phyloP scores from a whole-genome alignment of 176 grass and related monocot genomes.

The Aegilops umbellulata region DNA sequence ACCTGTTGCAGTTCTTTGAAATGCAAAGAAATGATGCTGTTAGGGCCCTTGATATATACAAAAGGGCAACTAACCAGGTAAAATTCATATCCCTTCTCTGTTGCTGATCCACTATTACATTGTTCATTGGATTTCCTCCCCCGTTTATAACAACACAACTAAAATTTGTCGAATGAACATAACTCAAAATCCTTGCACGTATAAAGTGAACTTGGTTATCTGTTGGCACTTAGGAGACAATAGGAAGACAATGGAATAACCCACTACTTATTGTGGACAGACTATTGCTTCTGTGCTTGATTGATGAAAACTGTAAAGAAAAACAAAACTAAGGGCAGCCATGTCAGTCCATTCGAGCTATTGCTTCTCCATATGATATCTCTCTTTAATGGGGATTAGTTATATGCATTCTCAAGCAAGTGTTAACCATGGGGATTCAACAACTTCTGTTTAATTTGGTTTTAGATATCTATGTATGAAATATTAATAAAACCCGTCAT shows the following conservation, averaged over 20 bases:
- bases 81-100: not conserved
- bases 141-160: not conserved
- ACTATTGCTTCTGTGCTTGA: not conserved
- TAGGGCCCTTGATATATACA: slow-evolving; percentile 96
- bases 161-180: not conserved
- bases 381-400: not conserved
- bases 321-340: not conserved
- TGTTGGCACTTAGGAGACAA: not conserved
- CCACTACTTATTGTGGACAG: not conserved
- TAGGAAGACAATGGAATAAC: not conserved
- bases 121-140: not conserved
- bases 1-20: slow-evolving; percentile 85
- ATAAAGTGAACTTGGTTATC: not conserved
- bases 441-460: not conserved
- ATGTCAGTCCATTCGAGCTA: not conserved
- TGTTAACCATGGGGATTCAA: not conserved
- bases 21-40: slow-evolving; percentile 95
- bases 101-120: not conserved
- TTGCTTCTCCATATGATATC: not conserved
- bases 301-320: not conserved
- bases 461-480: not conserved
- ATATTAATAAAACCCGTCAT: not conserved
- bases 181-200: not conserved
- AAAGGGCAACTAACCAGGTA: slow-evolving; percentile 95
- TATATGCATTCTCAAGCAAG: slow-evolving; percentile 18